Evolutionary conservation across 2,329 filamentous ascomycete species (phyloP).

Genomic region (Trichoderma atrobrunneum): DNA sequence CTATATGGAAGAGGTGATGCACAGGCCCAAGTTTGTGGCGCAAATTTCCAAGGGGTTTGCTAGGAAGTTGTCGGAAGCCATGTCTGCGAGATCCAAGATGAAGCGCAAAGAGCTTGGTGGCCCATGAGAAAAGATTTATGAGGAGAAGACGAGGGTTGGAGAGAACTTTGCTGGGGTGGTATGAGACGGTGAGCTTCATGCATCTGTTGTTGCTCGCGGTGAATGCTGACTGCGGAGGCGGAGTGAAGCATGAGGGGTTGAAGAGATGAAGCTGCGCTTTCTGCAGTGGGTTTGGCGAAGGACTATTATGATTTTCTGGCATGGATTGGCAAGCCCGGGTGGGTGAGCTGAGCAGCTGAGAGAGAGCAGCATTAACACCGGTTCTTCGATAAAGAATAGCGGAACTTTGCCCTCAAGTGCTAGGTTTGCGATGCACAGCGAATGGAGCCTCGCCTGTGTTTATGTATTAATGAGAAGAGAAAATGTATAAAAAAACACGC

Average conservation of each 20-base stretch:
- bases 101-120: constrained; percentile 32
- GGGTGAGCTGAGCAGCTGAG: no score
- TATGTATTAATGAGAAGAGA: not conserved
- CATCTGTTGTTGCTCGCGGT: not conserved
- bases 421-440: not conserved
- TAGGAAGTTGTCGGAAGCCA: constrained; percentile 28
- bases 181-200: not conserved
- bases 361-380: not conserved
- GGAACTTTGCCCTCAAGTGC: not conserved
- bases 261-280: not conserved
- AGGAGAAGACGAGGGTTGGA: not conserved
- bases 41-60: constrained; percentile 34
- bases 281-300: not conserved
- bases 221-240: not conserved
- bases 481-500: not conserved
- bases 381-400: not conserved
- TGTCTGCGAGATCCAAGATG: constrained; percentile 25
- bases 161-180: not conserved
- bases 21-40: constrained; percentile 31
- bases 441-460: not conserved
- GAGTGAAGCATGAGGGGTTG: not conserved
- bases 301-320: not conserved
- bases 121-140: constrained; percentile 15
- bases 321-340: not conserved
- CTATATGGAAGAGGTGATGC: constrained; percentile 26